These are phyloP conservation scores for Cephaloascus albidus DNA, from an alignment of 805 yeast genomes.

Conservation along the genomic window DNA sequence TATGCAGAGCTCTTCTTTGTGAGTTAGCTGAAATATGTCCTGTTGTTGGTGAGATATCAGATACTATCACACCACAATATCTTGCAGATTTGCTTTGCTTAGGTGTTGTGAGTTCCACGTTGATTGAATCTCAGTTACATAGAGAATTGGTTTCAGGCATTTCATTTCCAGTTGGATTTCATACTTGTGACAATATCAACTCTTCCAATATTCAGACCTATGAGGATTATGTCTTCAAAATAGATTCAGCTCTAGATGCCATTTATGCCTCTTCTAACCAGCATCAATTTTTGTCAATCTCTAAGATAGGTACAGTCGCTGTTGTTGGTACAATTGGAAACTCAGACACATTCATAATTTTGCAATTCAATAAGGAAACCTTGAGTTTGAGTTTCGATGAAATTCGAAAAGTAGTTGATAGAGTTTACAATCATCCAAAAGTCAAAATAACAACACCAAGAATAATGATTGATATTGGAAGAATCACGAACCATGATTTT, in stretches of 20 bases:
- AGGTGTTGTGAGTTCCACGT: conserved; percentile 31
- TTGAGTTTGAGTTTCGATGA: conserved; percentile 6
- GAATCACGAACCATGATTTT: conserved; percentile 9
- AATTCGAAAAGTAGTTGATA: conserved; percentile 6
- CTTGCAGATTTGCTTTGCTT: conserved; percentile 36
- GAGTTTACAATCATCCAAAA: conserved; percentile 10
- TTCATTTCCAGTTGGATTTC: conserved; percentile 40
- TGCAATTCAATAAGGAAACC: conserved; percentile 13
- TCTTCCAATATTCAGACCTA: not conserved
- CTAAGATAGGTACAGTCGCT: conserved; percentile 38
- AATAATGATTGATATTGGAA: conserved; percentile 18
- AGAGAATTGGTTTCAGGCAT: conserved; percentile 41
- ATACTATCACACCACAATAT: conserved; percentile 42
- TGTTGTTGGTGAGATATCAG: conserved; percentile 33
- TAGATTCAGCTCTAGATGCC: conserved; percentile 33
- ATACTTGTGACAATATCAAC: conserved; percentile 10
- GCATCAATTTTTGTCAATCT: conserved; percentile 39
- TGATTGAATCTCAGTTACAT: conserved; percentile 39
- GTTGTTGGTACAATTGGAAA: conserved; percentile 42
- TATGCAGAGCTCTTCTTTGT: conserved; percentile 25
- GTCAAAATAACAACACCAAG: conserved; percentile 1
- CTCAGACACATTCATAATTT: conserved; percentile 35
- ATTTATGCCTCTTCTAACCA: conserved; percentile 30
- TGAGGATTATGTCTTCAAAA: conserved; percentile 7
- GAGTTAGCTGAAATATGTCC: conserved; percentile 34